Percentiles rank a stretch among this genome's conserved stretches.
phyloP scores from a whole-genome alignment of 495 filamentous ascomycete species.

The Podospora anserina region DNA sequence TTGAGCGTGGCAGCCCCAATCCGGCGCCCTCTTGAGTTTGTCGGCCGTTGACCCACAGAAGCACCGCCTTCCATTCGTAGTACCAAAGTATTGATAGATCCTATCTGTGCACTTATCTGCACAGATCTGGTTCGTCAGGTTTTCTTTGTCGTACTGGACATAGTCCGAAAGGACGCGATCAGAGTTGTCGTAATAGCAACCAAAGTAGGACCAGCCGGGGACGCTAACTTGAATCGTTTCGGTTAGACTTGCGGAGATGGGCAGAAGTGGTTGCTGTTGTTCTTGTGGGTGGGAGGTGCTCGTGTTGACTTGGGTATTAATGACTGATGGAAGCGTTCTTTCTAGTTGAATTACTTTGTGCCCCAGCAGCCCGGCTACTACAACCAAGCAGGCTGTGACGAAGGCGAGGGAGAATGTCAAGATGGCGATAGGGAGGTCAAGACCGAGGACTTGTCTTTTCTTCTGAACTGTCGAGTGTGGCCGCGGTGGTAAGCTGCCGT shows the following conservation, averaged over 20 bases:
- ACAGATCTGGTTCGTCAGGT: conserved; percentile 7
- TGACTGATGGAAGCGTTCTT: neutral
- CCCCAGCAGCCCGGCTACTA: neutral
- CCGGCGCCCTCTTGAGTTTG: conserved; percentile 6
- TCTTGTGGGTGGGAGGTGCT: neutral
- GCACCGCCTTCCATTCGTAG: neutral
- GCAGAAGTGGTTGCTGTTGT: neutral
- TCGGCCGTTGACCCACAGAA: neutral
- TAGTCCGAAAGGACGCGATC: neutral
- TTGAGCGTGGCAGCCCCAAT: conserved; percentile 2
- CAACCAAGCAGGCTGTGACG: neutral
- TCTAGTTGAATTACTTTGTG: conserved; percentile 1
- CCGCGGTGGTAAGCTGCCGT: neutral
- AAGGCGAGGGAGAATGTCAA: conserved; percentile 5
- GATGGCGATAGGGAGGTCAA: conserved; percentile 1
- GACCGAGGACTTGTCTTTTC: conserved; percentile 3
- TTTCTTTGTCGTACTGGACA: neutral
- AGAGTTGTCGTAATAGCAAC: conserved; percentile 6
- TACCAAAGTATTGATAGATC: conserved; percentile 1
- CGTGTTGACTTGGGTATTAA: neutral
- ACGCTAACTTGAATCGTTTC: conserved; percentile 1
- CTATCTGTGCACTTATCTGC: conserved; percentile 1
- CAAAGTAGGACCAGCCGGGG: conserved; percentile 1
- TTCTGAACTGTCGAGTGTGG: neutral
- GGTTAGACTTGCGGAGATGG: neutral